Conservation (phyloP, 2,329 filamentous ascomycete genomes). For the Aspergillus sp. region DNA sequence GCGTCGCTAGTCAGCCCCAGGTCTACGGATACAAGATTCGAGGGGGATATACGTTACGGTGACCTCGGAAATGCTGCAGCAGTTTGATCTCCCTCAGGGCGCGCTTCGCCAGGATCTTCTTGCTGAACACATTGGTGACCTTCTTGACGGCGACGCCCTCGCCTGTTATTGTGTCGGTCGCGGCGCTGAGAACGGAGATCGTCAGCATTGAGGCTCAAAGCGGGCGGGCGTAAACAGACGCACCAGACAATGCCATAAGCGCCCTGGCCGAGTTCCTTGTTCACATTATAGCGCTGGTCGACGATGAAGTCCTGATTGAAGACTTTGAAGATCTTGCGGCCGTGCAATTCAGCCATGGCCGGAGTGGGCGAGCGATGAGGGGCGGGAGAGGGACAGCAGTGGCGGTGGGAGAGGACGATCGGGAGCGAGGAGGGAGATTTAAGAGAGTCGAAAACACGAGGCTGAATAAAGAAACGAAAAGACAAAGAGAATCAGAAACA, state of each 20-base stretch:
- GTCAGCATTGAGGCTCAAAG: conserved; percentile 8
- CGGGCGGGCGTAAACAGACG: conserved; percentile 14
- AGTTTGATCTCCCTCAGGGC: conserved; percentile 97
- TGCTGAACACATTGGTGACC: conserved; percentile 99
- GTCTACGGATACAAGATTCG: conserved; percentile 1
- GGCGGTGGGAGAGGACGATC: conserved; percentile 2
- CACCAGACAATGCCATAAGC: conserved; percentile 99
- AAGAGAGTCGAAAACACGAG: too few species aligned
- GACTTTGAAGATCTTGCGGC: conserved; percentile 94
- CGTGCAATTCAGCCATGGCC: conserved; percentile 51
- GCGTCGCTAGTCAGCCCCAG: conserved; percentile 27
- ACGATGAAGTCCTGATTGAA: conserved; percentile 99
- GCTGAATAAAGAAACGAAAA: conserved; percentile 1
- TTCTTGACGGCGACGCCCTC: conserved; percentile 99
- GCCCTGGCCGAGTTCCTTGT: conserved; percentile 95
- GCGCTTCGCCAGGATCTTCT: conserved; percentile 98
- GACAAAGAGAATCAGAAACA: conserved; percentile 3
- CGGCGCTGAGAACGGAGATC: conserved; percentile 53
- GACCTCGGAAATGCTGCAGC: conserved; percentile 89
- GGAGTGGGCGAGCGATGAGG: conserved; percentile 3
- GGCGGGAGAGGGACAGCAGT: conserved; percentile 2
- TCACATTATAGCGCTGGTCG: conserved; percentile 95
- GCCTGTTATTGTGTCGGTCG: conserved; percentile 78
- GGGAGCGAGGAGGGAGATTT: conserved; percentile 3
- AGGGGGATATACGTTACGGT: conserved; percentile 60